A percentile compares a stretch with the other conserved stretches of the same genome.
Conservation (phyloP, 371 early-diverging fungal species). For the Paraphysoderma sedebokerense region DNA sequence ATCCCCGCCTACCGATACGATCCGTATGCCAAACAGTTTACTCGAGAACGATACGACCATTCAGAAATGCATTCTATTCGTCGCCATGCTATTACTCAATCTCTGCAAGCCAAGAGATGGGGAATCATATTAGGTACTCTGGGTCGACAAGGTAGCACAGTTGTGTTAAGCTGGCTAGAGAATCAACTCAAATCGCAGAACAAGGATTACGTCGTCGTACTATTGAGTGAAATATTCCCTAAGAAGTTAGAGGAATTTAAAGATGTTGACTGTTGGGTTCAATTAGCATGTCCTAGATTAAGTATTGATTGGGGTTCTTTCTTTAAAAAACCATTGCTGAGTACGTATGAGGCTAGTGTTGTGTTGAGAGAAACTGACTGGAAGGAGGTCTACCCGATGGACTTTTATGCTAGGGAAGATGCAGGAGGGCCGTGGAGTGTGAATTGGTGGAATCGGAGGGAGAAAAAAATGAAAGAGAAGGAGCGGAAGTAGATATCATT, state of each 20-base stretch:
- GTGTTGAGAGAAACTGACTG: constrained; percentile 56
- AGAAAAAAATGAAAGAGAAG: too few relatives aligned
- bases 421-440: constrained; percentile 89
- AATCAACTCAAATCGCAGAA: constrained; percentile 28
- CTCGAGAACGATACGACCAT: constrained; percentile 88
- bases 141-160: constrained; percentile 95
- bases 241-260: constrained; percentile 72
- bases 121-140: constrained; percentile 92
- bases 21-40: constrained; percentile 86
- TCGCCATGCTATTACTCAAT: constrained; percentile 56
- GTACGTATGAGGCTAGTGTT: constrained; percentile 93
- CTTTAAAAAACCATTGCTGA: constrained; percentile 83
- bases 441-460: too few relatives aligned
- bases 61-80: constrained; percentile 75
- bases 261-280: constrained; percentile 91
- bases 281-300: constrained; percentile 94
- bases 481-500: too few relatives aligned
- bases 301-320: constrained; percentile 99
- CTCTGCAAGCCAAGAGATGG: constrained; percentile 51
- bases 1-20: constrained; percentile 92
- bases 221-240: constrained; percentile 89
- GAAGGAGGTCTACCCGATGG: constrained; percentile 89
- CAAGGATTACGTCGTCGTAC: constrained; percentile 51
- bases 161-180: constrained; percentile 45
- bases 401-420: constrained; percentile 76